Evolutionary conservation across 768 basidiomycete genomes (phyloP).

Genomic region (Collybia sordida): DNA sequence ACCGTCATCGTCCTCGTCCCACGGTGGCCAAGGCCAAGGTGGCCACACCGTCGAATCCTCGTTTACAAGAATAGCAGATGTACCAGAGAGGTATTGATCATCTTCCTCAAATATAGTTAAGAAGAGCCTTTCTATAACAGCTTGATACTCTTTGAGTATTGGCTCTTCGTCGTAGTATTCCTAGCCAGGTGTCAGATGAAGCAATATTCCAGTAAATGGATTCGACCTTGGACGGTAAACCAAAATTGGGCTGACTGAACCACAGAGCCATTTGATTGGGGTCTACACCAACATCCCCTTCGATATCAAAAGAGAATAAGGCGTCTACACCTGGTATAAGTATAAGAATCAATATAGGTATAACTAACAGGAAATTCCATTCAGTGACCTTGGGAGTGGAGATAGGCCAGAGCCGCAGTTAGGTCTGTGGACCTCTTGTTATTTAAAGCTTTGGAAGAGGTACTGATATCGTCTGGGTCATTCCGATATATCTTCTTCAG

Average conservation of each 20-base stretch:
- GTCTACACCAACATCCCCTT: constrained; percentile 85
- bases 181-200: constrained; percentile 30
- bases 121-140: constrained; percentile 69
- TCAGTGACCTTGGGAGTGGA: constrained; percentile 78
- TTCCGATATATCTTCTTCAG: constrained; percentile 61
- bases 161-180: constrained; percentile 87
- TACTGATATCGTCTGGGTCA: constrained; percentile 39
- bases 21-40: constrained; percentile 86
- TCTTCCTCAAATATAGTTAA: constrained; percentile 52
- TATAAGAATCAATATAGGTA: background rate
- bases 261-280: constrained; percentile 84
- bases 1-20: constrained; percentile 65
- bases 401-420: constrained; percentile 80
- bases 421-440: constrained; percentile 50
- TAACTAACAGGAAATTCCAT: background rate
- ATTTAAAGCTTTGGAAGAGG: constrained; percentile 11
- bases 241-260: constrained; percentile 80
- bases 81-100: constrained; percentile 23
- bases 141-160: constrained; percentile 67
- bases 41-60: constrained; percentile 60
- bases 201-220: background rate
- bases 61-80: constrained; percentile 23
- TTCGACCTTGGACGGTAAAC: constrained; percentile 82
- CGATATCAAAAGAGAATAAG: constrained; percentile 79
- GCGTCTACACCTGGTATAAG: constrained; percentile 62